Conservation (phyloP, 495 filamentous ascomycete genomes). For the Lichenothelia convexa region DNA sequence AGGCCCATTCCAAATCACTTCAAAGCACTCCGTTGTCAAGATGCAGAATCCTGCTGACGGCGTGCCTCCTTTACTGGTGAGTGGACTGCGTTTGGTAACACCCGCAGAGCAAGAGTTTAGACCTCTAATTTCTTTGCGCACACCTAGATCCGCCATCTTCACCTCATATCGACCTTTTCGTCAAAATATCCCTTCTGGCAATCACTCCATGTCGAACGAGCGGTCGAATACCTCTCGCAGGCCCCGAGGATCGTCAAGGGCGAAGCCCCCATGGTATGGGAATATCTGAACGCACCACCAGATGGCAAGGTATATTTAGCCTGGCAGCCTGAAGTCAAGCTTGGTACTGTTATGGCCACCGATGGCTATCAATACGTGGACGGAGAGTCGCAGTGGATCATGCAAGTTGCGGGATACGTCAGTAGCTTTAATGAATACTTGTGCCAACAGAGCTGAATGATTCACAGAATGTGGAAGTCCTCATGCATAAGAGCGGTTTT, state of each 20-base stretch:
- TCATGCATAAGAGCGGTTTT: conserved; percentile 61
- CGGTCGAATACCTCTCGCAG: conserved; percentile 55
- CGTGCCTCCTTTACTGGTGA: conserved; percentile 44
- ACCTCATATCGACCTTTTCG: conserved; percentile 62
- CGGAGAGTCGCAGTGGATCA: conserved; percentile 48
- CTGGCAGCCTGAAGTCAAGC: conserved; percentile 59
- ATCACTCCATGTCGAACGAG: conserved; percentile 45
- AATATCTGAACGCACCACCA: conserved; percentile 61
- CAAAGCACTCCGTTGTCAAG: no score
- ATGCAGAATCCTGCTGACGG: conserved; percentile 50
- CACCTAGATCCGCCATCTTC: conserved; percentile 61
- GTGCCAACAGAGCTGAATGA: not conserved
- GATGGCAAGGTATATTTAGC: conserved; percentile 68
- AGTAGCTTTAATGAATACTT: conserved; percentile 17
- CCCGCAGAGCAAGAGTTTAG: conserved; percentile 2
- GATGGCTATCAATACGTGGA: conserved; percentile 88
- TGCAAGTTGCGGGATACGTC: conserved; percentile 64
- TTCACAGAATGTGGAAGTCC: conserved; percentile 56
- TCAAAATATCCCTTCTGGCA: conserved; percentile 52
- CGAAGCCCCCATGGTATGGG: conserved; percentile 70
- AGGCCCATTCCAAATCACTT: no score
- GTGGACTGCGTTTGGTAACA: conserved; percentile 2
- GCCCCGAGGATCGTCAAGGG: conserved; percentile 68
- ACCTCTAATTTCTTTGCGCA: conserved; percentile 10
- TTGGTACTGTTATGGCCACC: conserved; percentile 47